Percentiles rank a stretch among this genome's conserved stretches.
phyloP scores from a whole-genome alignment of 106 monocot genomes.

The Cymbidium sinense region DNA sequence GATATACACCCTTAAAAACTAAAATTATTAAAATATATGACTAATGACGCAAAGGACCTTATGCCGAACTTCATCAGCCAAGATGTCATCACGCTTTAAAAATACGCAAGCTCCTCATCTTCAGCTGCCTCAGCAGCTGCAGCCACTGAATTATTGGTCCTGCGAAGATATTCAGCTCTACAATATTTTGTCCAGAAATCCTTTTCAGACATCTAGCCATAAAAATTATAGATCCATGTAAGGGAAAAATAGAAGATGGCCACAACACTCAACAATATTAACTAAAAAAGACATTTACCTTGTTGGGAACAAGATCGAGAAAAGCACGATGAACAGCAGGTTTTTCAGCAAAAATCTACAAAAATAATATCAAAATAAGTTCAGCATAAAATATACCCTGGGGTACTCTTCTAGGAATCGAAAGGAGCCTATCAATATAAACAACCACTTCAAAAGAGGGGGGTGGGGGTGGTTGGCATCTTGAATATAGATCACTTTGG shows the following conservation, averaged over 20 bases:
- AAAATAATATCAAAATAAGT: constrained; percentile 4
- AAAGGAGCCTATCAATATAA: background rate
- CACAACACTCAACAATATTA: constrained; percentile 1
- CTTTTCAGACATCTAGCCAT: constrained; percentile 78
- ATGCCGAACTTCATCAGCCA: constrained; percentile 64
- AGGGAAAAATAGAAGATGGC: background rate
- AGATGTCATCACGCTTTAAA: constrained; percentile 88
- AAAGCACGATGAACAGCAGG: constrained; percentile 96
- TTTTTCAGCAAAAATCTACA: constrained; percentile 98
- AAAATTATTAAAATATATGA: background rate
- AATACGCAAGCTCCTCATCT: constrained; percentile 98
- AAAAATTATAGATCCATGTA: constrained; percentile 5
- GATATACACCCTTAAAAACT: background rate
- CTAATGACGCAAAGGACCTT: constrained; percentile 44
- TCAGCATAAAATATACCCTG: background rate
- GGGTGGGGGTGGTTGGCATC: too few species aligned
- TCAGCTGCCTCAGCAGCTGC: constrained; percentile 97
- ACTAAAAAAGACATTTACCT: constrained; percentile 33
- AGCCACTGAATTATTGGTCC: constrained; percentile 66
- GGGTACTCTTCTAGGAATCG: background rate
- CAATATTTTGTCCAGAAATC: constrained; percentile 99
- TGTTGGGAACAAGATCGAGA: constrained; percentile 74
- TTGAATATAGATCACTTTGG: background rate
- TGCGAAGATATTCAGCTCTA: constrained; percentile 88
- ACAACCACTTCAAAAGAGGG: background rate